These are phyloP conservation scores for Lathyrus sativus DNA, from an alignment of 306 rosid species.

Conservation along the genomic window DNA sequence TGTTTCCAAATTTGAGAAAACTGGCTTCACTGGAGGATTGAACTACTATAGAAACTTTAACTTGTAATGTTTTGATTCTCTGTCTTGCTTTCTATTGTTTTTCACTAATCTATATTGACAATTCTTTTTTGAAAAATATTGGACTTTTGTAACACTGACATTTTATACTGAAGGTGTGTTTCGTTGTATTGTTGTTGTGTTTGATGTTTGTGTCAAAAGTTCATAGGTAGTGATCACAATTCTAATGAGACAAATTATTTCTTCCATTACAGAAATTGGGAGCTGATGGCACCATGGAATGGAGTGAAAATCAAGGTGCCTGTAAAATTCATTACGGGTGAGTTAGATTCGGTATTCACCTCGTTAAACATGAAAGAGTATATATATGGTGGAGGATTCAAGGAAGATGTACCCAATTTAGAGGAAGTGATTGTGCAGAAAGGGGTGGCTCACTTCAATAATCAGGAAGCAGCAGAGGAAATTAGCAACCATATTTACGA, in stretches of 20 bases:
- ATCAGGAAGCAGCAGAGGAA: conserved; percentile 44
- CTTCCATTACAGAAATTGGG: conserved; percentile 44
- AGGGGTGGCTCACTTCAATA: conserved; percentile 50
- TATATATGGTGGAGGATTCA: conserved; percentile 40
- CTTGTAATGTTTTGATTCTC: background rate
- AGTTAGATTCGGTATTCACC: conserved; percentile 41
- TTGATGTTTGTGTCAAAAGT: background rate
- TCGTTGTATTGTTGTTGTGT: background rate
- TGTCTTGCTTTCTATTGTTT: background rate
- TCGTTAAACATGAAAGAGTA: conserved; percentile 28
- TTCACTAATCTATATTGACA: background rate
- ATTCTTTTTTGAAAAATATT: background rate
- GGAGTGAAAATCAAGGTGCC: conserved; percentile 40
- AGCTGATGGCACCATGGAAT: conserved; percentile 43
- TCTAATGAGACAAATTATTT: background rate
- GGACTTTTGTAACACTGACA: too few species aligned
- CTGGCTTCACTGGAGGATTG: too few species aligned
- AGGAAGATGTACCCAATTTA: conserved; percentile 42
- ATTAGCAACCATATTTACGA: conserved; percentile 39
- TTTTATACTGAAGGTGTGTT: too few species aligned
- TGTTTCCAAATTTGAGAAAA: too few species aligned
- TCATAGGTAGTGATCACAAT: background rate
- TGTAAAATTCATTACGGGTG: conserved; percentile 45
- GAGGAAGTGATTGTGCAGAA: conserved; percentile 45
- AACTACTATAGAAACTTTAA: background rate